These are phyloP conservation scores for Zygnema cylindricum DNA, from an alignment of 139 green algal species.

Conservation along the genomic window DNA sequence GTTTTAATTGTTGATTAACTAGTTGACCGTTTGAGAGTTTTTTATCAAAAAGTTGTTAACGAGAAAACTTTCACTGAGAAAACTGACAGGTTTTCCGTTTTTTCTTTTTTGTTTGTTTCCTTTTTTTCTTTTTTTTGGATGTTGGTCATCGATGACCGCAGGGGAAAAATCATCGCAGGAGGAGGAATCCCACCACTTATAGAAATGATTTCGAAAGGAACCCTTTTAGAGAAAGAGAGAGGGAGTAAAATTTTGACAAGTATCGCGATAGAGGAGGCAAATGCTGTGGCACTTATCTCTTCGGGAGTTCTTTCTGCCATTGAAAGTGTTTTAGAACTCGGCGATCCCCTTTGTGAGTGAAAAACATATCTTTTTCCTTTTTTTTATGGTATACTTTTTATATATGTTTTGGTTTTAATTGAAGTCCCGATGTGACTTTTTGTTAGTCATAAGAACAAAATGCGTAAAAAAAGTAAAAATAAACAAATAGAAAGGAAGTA, in stretches of 20 bases:
- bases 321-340: not conserved
- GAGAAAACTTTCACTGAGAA: no score
- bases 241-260: not conserved
- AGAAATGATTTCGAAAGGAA: not conserved
- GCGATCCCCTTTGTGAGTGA: not conserved
- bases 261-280: not conserved
- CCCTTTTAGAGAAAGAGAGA: not conserved
- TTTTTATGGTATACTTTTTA: not conserved
- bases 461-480: slow-evolving; percentile 2
- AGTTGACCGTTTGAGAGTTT: no score
- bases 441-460: slow-evolving; percentile 14
- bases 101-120: no score
- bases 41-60: no score
- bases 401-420: not conserved
- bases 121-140: no score
- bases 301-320: not conserved
- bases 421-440: no score
- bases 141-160: no score
- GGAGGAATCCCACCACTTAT: slow-evolving; percentile 18
- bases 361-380: not conserved
- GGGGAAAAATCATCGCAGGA: not conserved
- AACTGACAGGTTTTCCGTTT: no score
- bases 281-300: not conserved
- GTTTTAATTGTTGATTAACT: no score
- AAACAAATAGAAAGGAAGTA: slow-evolving; percentile 6